A percentile compares a stretch with the other conserved stretches of the same genome.
Evolutionary conservation across 352 stramenopile genomes (phyloP).

Genomic region (Thalassiosira mediterranea): DNA sequence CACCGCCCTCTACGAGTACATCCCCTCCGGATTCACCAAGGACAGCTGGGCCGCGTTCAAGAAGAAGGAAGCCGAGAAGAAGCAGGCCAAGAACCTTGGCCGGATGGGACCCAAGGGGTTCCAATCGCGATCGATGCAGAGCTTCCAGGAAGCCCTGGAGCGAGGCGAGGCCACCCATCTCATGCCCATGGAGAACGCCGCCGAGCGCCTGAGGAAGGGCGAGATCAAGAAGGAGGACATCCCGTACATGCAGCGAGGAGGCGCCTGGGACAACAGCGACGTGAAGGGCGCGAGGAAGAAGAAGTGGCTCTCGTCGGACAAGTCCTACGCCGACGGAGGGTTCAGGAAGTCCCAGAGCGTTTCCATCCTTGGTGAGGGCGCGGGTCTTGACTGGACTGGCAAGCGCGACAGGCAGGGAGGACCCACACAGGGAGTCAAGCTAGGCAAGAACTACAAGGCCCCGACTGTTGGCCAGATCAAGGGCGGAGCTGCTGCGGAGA

Average conservation of each 20-base stretch:
- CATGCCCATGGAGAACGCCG: constrained; percentile 73
- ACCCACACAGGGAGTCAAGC: constrained; percentile 14
- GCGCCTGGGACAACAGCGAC: constrained; percentile 79
- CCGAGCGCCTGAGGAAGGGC: constrained; percentile 61
- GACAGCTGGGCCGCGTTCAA: constrained; percentile 82
- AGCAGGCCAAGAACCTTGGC: constrained; percentile 75
- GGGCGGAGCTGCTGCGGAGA: constrained; percentile 19
- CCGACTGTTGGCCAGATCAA: constrained; percentile 75
- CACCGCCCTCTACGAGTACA: constrained; percentile 69
- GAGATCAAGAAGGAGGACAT: constrained; percentile 80
- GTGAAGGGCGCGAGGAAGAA: constrained; percentile 74
- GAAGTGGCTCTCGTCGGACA: constrained; percentile 73
- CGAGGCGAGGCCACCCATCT: constrained; percentile 73
- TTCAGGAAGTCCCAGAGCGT: constrained; percentile 79
- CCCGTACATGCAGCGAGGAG: constrained; percentile 78
- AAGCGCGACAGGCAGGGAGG: constrained; percentile 39
- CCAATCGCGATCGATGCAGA: constrained; percentile 76
- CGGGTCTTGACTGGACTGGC: constrained; percentile 81
- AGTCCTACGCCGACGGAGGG: constrained; percentile 75
- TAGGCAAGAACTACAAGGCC: constrained; percentile 81
- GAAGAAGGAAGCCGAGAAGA: constrained; percentile 73
- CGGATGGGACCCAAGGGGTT: constrained; percentile 72
- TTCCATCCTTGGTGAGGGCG: constrained; percentile 75
- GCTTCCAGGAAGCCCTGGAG: constrained; percentile 80
- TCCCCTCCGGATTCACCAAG: constrained; percentile 77